Evolutionary conservation across 148 eudicot species (phyloP).

Genomic region (Fallopia convolvulus): DNA sequence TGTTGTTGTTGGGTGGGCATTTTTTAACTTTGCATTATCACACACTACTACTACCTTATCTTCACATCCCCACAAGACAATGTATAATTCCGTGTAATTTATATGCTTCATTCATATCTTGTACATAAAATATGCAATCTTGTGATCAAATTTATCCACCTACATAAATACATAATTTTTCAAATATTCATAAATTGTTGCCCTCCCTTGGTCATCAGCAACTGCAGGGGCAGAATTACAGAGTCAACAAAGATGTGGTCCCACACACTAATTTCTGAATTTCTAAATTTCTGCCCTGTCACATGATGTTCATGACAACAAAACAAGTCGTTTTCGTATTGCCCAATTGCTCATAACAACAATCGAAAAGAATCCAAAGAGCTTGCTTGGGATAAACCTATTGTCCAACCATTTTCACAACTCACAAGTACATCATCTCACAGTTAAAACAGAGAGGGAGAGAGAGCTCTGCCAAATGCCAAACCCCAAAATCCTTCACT

Average conservation of each 20-base stretch:
- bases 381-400: not conserved
- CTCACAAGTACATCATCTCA: not conserved
- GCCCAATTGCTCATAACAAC: conserved; percentile 11
- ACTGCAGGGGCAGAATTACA: conserved; percentile 6
- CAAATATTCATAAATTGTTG: not conserved
- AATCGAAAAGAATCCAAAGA: not conserved
- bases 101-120: not conserved
- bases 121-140: not conserved
- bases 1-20: conserved; percentile 32
- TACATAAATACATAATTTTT: not conserved
- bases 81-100: conserved; percentile 8
- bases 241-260: not conserved
- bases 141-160: not conserved
- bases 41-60: conserved; percentile 33
- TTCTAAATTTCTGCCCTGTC: not conserved
- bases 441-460: not conserved
- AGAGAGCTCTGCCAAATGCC: not conserved
- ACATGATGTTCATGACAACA: conserved; percentile 7
- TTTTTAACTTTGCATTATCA: conserved; percentile 35
- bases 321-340: conserved; percentile 1
- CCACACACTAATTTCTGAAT: not conserved
- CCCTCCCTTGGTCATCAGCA: not conserved
- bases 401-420: not conserved
- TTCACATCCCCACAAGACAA: conserved; percentile 35
- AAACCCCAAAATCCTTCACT: not conserved